Evolutionary conservation across 176 grass and related monocot species (phyloP), one percentile per base, ranked within the genome.

Genomic region (Saccharum spontaneum): DNA sequence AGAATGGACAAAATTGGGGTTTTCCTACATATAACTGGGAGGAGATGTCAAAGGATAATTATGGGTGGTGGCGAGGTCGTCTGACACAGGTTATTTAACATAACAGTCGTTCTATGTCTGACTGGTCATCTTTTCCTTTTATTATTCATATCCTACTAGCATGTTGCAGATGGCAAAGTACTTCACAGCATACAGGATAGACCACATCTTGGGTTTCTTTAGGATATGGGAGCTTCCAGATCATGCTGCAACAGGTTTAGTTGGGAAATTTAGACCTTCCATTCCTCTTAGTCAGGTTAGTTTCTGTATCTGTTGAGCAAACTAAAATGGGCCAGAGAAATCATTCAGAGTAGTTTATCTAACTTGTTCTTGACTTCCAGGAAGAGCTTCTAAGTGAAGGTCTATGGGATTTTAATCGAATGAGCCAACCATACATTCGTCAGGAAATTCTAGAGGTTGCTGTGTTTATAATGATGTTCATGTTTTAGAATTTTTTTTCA

Each of bases 1-100:
- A 99, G 87, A 96, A 92, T 92, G 97, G 97, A 65, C 97, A 99
- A 89, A 99, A 96, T 83, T 99, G 97, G 97, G 97, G 97, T 65
- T 99, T 99, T 67, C 97, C 97, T 59, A 99, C 97, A 64, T 99
- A 99, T 85, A 99, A 99, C 49, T 99, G 97, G 97, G 93, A 96
- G 93, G 97, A 99, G 73, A 99, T 99, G 97, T 94, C 93, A 71
- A 99, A 94, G 86, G 97, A 99, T 86, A 99, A 99, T 74, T 99
- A 99, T 89, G 93, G 83, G 67, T 99, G 93, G 97, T 99, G 97
- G 97, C 88, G 88, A 82, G 90, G 84, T 79, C 97, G 97, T 66
- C 70, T 99, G 45, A 96, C 94, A 71, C 97, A 99, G 93, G 97
- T 99, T 88, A 72, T 85, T 52, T 90, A 46, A 71, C 30, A 79